A percentile compares a stretch with the other conserved stretches of the same genome.
phyloP scores from a whole-genome alignment of 164 flowering plant genomes.

The Piper longum region DNA sequence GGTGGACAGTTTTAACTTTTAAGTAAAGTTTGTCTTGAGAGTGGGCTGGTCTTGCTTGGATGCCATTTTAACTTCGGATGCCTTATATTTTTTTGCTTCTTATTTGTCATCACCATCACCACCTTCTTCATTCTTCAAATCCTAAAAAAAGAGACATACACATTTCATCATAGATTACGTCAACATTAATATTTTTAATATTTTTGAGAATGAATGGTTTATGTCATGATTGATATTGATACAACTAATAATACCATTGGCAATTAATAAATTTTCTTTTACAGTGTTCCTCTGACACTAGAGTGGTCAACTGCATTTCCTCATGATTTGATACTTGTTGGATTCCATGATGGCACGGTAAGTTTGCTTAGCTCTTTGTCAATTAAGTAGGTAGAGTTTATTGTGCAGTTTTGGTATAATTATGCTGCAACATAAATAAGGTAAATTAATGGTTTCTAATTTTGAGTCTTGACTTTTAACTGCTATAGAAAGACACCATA shows the following conservation, averaged over 20 bases:
- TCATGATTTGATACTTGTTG: constrained; percentile 65
- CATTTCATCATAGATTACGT: too few species aligned
- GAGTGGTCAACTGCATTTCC: constrained; percentile 82
- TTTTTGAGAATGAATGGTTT: background rate
- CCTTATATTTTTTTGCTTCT: too few species aligned
- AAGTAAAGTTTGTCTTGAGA: too few species aligned
- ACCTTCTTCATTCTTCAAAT: too few species aligned
- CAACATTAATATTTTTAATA: too few species aligned
- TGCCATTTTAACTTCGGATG: too few species aligned
- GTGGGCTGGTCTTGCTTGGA: too few species aligned
- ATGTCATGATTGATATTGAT: background rate
- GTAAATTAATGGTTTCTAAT: background rate
- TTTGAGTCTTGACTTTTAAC: too few species aligned
- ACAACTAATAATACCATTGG: background rate
- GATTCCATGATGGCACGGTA: constrained; percentile 98
- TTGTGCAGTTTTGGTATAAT: background rate
- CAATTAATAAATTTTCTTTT: constrained; percentile 1
- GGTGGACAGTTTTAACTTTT: too few species aligned
- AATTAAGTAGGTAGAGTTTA: background rate
- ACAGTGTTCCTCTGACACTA: constrained; percentile 84
- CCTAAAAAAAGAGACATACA: too few species aligned
- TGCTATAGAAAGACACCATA: too few species aligned
- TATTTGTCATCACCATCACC: too few species aligned
- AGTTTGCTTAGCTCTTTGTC: background rate
- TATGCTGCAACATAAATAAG: background rate